These are phyloP conservation scores for Backusella luteola DNA, from an alignment of 192 early-diverging fungal genomes.

Conservation along the genomic window DNA sequence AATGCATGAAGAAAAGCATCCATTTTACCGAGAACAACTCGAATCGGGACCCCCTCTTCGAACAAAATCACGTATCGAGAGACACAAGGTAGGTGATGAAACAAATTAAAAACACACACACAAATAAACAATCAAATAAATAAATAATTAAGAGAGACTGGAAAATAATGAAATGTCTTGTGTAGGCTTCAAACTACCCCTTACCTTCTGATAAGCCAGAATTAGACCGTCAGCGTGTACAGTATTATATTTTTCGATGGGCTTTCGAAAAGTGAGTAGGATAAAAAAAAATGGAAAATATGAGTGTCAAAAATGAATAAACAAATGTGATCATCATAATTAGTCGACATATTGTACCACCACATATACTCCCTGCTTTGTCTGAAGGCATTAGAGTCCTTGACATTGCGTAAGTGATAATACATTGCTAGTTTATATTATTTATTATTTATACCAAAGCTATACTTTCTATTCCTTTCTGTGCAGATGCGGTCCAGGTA, in stretches of 20 bases:
- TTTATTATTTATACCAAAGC: slow-evolving; percentile 1
- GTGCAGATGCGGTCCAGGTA: slow-evolving; percentile 25
- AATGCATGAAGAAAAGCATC: background rate
- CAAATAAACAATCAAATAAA: background rate
- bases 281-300: background rate
- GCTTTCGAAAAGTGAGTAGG: slow-evolving; percentile 28
- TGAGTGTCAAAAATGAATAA: background rate
- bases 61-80: background rate
- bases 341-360: slow-evolving; percentile 9
- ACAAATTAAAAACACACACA: background rate
- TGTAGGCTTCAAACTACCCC: background rate
- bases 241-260: slow-evolving; percentile 31
- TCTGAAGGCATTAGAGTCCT: slow-evolving; percentile 17
- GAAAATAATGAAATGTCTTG: background rate
- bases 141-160: background rate
- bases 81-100: background rate
- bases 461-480: background rate
- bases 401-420: slow-evolving; percentile 21
- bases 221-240: slow-evolving; percentile 24
- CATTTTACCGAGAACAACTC: background rate
- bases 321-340: background rate
- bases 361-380: slow-evolving; percentile 11
- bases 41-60: background rate
- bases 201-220: slow-evolving; percentile 29
- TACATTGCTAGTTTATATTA: background rate